Base-by-base conservation (phyloP, 441 rosid species). In the Adansonia rubrostipa region DNA sequence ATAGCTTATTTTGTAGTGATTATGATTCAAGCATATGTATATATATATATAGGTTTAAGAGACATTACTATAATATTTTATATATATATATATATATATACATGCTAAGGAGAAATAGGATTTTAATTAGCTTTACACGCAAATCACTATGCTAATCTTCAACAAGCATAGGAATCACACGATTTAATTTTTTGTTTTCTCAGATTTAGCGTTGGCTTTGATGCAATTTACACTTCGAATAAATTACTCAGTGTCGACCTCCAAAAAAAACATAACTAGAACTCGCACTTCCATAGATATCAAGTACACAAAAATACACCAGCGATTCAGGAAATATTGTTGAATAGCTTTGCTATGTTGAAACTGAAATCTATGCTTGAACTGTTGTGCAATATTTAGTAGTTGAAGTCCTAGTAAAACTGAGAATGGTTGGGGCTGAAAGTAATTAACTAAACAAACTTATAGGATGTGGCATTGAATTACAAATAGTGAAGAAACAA, bases 401-500 rank as follows among this genome's bases (percentile, higher is more conserved):
- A 17, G 8, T 54, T 54, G 24, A 42, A n/a, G 44, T 66, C 71
- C 20, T 66, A 15, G 6, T 17, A 66, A 65, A 66, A 66, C 71
- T 9, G 13, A 10, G 33, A 8, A 62, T 11, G 54, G 17, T 19
- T 75, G 66, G 50, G 65, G 10, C 44, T 42, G 73, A 69, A 33
- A 70, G 45, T 28, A 28, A 28, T 28, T 28, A 57, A 42, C 4
- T n/a, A 42, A 65, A 33, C n/a, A 33, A 63, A 11, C 33, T 20
- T 28, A 28, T 54, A 9, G 11, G 3, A 9, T 9, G 65, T 36
- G 62, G 77, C 63, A 78, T 78, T 19, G 2, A 47, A 42, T 51
- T 47, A 36, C 65, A 69, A 48, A 45, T 7, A 69, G 79, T 66
- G 68, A 63, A 79, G 77, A 10, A 68, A 80, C 66, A 71, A 76